Evolutionary conservation across 2,329 filamentous ascomycete species (phyloP), one percentile per base, ranked within the genome.

Genomic region (Alternaria brassicicola): DNA sequence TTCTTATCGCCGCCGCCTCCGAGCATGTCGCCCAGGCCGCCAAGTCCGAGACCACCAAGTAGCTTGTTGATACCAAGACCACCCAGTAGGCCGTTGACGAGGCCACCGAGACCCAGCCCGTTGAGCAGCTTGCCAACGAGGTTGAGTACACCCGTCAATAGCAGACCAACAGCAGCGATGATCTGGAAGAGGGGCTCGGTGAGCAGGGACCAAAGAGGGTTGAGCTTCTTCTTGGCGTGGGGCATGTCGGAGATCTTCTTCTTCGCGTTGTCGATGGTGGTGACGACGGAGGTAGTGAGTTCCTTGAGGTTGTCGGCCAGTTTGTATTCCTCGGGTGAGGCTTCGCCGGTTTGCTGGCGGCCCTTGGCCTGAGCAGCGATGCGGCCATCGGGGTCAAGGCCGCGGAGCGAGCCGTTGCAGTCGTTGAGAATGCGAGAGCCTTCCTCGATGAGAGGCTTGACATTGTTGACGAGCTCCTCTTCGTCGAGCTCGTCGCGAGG

Each of bases 141-240:
- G 41, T 90, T 90, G 6, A 97, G 83, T 0, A 97, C 93, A 76
- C 93, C 93, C 50, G 83, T 88, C 60, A 97, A 83, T 63, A 97
- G 78, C 58, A 97, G 80, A 21, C 93, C 93, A 43, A 97, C 93
- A 10, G 91, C 93, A 8, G 93, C 92, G 47, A 97, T 85, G 74
- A 97, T 97, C 84, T 97, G 93, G 85, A 93, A 92, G 21, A 97
- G 82, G 10, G 93, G 93, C 83, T 97, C 92, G 33, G 87, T 87
- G 65, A 95, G 82, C 47, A 97, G 82, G 28, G 83, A 87, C 92
- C 93, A 96, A 28, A 97, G 86, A 10, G 93, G 93, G 81, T 94
- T 97, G 60, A 97, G 85, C 82, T 94, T 89, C 84, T 96, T 94
- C 89, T 97, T 96, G 41, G 92, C 93, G 67, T 96, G 90, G 6